Conservation (phyloP, 805 yeast species). For the Candida vaughaniae region DNA sequence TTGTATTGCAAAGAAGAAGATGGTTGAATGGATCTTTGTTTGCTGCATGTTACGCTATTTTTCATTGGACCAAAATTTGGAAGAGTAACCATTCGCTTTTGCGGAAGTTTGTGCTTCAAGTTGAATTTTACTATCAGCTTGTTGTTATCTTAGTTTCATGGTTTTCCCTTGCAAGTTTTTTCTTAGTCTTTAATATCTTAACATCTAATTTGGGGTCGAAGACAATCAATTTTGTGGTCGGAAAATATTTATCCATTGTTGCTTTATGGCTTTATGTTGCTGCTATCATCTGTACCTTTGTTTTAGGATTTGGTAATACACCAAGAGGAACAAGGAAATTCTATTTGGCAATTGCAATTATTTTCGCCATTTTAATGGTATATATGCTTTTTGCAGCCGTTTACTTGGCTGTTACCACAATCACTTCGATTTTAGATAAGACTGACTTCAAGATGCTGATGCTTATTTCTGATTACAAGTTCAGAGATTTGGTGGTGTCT, state of each 20-base stretch:
- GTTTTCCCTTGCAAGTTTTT: conserved; percentile 90
- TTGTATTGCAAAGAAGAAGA: conserved; percentile 93
- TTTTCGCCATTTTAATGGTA: conserved; percentile 86
- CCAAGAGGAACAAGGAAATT: conserved; percentile 86
- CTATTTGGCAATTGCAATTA: conserved; percentile 68
- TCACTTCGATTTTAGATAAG: conserved; percentile 51
- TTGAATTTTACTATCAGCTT: conserved; percentile 85
- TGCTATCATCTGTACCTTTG: conserved; percentile 80
- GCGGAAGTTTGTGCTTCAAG: conserved; percentile 78
- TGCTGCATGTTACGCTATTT: conserved; percentile 88
- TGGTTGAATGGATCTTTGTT: conserved; percentile 98
- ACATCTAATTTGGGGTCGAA: conserved; percentile 71
- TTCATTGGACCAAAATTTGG: conserved; percentile 88
- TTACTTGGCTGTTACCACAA: conserved; percentile 72
- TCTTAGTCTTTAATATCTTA: conserved; percentile 83
- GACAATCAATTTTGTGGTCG: conserved; percentile 65
- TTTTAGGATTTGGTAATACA: conserved; percentile 88
- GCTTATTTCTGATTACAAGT: conserved; percentile 65
- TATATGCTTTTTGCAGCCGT: conserved; percentile 88
- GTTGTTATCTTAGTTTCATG: conserved; percentile 78
- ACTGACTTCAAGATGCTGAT: conserved; percentile 41
- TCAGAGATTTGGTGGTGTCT: conserved; percentile 86
- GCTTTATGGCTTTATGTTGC: conserved; percentile 84
- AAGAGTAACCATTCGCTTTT: conserved; percentile 75
- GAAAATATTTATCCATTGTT: conserved; percentile 72